phyloP scores from a whole-genome alignment of 1,284 basidiomycete species.

The Apiotrichum sp. region DNA sequence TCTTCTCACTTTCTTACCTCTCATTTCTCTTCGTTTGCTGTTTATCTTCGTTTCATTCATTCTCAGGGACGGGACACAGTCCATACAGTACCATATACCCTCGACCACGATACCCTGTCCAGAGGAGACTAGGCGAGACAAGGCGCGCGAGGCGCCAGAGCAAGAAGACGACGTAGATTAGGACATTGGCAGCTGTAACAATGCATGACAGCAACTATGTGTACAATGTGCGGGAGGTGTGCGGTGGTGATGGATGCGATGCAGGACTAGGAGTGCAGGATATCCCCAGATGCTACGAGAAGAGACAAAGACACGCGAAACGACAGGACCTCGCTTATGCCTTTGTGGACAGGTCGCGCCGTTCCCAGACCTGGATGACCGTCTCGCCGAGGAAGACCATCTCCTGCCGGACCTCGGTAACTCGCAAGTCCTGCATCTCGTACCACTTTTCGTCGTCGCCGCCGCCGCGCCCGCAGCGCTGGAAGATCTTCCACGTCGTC shows the following conservation, averaged over 20 bases:
- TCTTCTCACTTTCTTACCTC: background rate
- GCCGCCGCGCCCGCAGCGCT: constrained; percentile 63
- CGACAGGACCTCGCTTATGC: no score
- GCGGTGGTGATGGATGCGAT: background rate
- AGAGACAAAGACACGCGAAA: no score
- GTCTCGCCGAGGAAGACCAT: constrained; percentile 98
- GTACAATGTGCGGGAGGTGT: background rate
- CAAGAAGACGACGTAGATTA: background rate
- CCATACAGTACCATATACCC: no score
- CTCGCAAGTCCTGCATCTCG: constrained; percentile 93
- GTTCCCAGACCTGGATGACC: constrained; percentile 70
- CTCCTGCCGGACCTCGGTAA: constrained; percentile 88
- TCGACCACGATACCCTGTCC: no score
- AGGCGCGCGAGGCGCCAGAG: no score
- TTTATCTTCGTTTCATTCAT: no score
- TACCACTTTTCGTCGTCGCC: constrained; percentile 90
- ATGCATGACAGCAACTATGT: constrained; percentile 3
- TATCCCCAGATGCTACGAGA: no score
- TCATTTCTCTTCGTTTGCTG: background rate
- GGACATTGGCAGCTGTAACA: constrained; percentile 1
- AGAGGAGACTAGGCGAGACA: no score
- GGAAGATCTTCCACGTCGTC: constrained; percentile 76
- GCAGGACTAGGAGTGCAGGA: background rate
- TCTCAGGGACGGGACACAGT: no score
- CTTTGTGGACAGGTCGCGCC: constrained; percentile 35